These are phyloP conservation scores for Ceratobasidium sp. DNA, from an alignment of 1,284 basidiomycete genomes.

Conservation along the genomic window DNA sequence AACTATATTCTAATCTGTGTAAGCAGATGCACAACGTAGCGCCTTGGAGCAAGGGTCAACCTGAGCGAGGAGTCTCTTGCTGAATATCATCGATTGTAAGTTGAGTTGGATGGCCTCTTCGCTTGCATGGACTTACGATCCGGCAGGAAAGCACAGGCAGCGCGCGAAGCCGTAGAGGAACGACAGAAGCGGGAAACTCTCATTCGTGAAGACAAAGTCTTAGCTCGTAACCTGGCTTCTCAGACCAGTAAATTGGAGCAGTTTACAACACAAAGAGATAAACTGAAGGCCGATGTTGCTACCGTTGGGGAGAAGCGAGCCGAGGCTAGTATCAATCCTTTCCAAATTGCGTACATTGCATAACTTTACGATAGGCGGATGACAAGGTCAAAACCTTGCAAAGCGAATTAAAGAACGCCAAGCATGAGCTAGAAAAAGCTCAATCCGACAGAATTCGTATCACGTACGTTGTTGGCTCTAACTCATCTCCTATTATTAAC, in stretches of 20 bases:
- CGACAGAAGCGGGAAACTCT: constrained; percentile 85
- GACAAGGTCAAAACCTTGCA: constrained; percentile 61
- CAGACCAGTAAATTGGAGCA: constrained; percentile 67
- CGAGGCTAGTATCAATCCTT: constrained; percentile 55
- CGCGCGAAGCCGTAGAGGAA: constrained; percentile 81
- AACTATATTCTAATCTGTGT: neutral
- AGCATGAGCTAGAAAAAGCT: constrained; percentile 75
- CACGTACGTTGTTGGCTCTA: constrained; percentile 55
- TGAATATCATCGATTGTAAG: constrained; percentile 86
- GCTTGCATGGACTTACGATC: constrained; percentile 2
- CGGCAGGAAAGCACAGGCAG: constrained; percentile 75
- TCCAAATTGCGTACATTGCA: constrained; percentile 11
- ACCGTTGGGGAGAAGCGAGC: constrained; percentile 63
- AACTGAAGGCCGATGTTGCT: constrained; percentile 63
- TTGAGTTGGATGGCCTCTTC: constrained; percentile 23
- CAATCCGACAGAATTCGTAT: constrained; percentile 77
- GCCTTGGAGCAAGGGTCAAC: constrained; percentile 77
- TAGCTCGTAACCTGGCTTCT: constrained; percentile 63
- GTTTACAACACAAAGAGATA: constrained; percentile 65
- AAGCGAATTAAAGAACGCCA: constrained; percentile 61
- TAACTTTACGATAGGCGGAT: constrained; percentile 59
- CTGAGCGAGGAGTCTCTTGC: constrained; percentile 84
- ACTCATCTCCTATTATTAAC: neutral
- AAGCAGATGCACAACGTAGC: constrained; percentile 73
- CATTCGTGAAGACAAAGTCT: constrained; percentile 81